Conservation (phyloP, 352 stramenopile genomes). For the Phytopythium boreale region DNA sequence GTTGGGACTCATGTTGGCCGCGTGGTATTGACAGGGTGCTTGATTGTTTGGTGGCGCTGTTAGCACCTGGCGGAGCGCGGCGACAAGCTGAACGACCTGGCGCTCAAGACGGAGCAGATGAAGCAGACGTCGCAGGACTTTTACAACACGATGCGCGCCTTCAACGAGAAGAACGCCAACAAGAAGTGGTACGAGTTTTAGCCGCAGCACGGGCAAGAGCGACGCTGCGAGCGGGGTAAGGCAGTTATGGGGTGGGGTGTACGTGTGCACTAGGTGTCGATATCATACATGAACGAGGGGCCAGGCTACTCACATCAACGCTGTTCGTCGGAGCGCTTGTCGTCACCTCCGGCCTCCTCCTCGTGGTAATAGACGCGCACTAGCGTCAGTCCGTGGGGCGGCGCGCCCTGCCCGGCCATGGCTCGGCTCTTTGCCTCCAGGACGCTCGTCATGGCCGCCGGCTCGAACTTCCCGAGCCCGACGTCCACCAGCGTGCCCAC, state of each 20-base stretch:
- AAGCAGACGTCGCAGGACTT: conserved; percentile 82
- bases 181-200: conserved; percentile 89
- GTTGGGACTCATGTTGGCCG: background rate
- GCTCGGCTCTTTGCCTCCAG: conserved; percentile 46
- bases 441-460: conserved; percentile 39
- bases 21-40: background rate
- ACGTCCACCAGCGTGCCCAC: conserved; percentile 80
- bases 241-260: background rate
- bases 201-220: background rate
- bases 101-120: conserved; percentile 81
- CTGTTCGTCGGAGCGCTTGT: background rate
- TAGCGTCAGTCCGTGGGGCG: conserved; percentile 63
- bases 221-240: background rate
- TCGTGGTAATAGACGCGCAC: conserved; percentile 17
- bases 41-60: conserved; percentile 14
- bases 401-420: conserved; percentile 61
- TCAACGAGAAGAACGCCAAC: conserved; percentile 80
- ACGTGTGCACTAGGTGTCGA: background rate
- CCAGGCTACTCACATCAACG: background rate
- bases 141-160: conserved; percentile 83
- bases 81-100: conserved; percentile 72
- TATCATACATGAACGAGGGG: conserved; percentile 1
- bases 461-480: conserved; percentile 40
- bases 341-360: background rate
- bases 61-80: conserved; percentile 74